Evolutionary conservation across 1,284 basidiomycete genomes (phyloP).

Genomic region (Moesziomyces sp.): DNA sequence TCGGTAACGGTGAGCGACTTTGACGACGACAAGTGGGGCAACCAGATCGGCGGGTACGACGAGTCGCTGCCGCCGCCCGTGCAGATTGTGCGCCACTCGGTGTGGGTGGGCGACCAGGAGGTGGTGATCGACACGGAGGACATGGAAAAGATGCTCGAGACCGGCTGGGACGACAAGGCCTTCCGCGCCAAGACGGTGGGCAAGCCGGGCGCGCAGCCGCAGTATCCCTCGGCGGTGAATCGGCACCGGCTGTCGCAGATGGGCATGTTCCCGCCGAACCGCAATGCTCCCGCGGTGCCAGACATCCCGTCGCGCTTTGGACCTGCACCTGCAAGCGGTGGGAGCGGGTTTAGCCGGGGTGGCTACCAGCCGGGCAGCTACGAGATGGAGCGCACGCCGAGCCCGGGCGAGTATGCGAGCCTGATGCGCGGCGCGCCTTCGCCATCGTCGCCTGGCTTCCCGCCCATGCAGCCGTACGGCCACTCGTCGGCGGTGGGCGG

Average conservation of each 20-base stretch:
- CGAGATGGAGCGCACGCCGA: conserved; percentile 49
- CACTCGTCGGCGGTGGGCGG: conserved; percentile 46
- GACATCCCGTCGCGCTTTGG: conserved; percentile 45
- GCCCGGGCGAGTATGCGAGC: conserved; percentile 50
- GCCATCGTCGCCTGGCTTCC: conserved; percentile 36
- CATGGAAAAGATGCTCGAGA: conserved; percentile 62
- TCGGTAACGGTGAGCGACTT: conserved; percentile 47
- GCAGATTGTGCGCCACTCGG: conserved; percentile 54
- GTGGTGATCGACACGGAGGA: conserved; percentile 54
- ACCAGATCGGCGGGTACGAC: conserved; percentile 69
- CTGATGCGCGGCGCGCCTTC: conserved; percentile 45
- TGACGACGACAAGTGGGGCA: conserved; percentile 91
- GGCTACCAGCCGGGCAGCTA: conserved; percentile 36
- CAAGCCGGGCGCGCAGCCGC: conserved; percentile 21
- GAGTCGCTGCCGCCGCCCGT: conserved; percentile 58
- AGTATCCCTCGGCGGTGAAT: conserved; percentile 39
- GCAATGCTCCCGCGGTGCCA: conserved; percentile 40
- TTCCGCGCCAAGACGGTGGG: conserved; percentile 25
- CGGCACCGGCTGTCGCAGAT: conserved; percentile 35
- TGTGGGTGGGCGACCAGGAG: conserved; percentile 56
- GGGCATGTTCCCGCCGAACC: conserved; percentile 33
- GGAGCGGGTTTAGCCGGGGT: neutral
- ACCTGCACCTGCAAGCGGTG: neutral
- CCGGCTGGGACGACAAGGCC: conserved; percentile 56
- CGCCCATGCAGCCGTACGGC: conserved; percentile 28